Evolutionary conservation across 1,139 yeast genomes (phyloP).

Genomic region (Saccharomycopsis phalli): DNA sequence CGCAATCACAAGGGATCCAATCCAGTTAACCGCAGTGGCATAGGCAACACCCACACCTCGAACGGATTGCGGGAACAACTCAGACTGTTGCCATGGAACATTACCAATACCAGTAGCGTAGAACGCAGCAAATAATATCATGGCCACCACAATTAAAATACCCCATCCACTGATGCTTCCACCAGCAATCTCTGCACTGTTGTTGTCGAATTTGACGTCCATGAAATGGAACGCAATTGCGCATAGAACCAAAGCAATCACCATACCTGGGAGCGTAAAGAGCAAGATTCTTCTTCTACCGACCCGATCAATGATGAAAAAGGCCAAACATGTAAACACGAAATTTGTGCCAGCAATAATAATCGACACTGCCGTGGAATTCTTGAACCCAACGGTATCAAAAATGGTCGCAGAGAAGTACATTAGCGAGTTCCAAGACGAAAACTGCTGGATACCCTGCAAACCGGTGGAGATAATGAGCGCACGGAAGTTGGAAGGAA

Average conservation of each 20-base stretch:
- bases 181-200: slow-evolving; percentile 35
- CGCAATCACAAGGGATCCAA: slow-evolving; percentile 88
- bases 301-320: slow-evolving; percentile 71
- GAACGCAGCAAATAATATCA: slow-evolving; percentile 80
- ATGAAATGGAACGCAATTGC: slow-evolving; percentile 86
- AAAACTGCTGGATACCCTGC: slow-evolving; percentile 92
- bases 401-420: slow-evolving; percentile 88
- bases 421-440: slow-evolving; percentile 93
- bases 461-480: slow-evolving; percentile 85
- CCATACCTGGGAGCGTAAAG: slow-evolving; percentile 74
- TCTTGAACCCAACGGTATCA: slow-evolving; percentile 75
- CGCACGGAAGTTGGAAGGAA: slow-evolving; percentile 81
- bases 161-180: slow-evolving; percentile 73
- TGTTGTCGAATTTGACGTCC: slow-evolving; percentile 47
- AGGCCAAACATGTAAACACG: slow-evolving; percentile 73
- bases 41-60: slow-evolving; percentile 87
- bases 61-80: slow-evolving; percentile 84
- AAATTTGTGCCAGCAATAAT: slow-evolving; percentile 93
- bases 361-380: slow-evolving; percentile 88
- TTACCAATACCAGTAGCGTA: slow-evolving; percentile 94
- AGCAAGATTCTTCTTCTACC: slow-evolving; percentile 79
- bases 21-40: slow-evolving; percentile 95
- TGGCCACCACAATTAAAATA: slow-evolving; percentile 71
- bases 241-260: slow-evolving; percentile 59
- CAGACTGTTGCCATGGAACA: slow-evolving; percentile 98